phyloP scores from a whole-genome alignment of 2,329 filamentous ascomycete genomes.

The Nothophoma quercina region DNA sequence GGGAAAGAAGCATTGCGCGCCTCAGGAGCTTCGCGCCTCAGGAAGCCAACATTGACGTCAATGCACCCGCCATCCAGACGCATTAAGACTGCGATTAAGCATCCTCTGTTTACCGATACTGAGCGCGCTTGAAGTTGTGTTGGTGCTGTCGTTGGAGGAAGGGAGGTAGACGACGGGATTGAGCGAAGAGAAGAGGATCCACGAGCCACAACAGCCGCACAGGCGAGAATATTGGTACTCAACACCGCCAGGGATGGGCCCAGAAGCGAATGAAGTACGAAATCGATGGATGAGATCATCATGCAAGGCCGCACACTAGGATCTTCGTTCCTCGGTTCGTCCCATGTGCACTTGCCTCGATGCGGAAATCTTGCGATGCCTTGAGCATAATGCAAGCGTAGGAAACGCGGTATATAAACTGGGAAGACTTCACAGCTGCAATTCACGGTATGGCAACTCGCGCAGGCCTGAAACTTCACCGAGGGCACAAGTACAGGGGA shows the following conservation, averaged over 20 bases:
- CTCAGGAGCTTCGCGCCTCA: constrained; percentile 6
- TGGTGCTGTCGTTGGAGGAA: not conserved
- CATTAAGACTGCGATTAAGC: not conserved
- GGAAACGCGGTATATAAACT: too few relatives aligned
- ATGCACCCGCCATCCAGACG: not conserved
- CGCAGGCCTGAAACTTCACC: not conserved
- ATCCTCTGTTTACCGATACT: not conserved
- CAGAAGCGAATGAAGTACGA: not conserved
- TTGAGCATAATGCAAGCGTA: not conserved
- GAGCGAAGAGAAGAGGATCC: not conserved
- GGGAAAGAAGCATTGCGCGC: not conserved
- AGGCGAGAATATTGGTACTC: not conserved
- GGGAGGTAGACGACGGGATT: not conserved
- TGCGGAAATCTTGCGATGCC: not conserved
- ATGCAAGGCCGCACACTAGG: constrained; percentile 1
- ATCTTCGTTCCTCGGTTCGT: not conserved
- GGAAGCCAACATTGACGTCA: not conserved
- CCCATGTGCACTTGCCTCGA: constrained; percentile 2
- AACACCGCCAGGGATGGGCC: not conserved
- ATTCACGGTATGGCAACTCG: not conserved
- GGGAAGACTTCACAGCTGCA: not conserved
- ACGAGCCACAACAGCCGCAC: not conserved
- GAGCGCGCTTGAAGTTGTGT: too few relatives aligned
- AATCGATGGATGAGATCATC: not conserved
- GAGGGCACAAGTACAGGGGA: not conserved